phyloP scores from a whole-genome alignment of 306 rosid genomes.

The Pueraria montana region DNA sequence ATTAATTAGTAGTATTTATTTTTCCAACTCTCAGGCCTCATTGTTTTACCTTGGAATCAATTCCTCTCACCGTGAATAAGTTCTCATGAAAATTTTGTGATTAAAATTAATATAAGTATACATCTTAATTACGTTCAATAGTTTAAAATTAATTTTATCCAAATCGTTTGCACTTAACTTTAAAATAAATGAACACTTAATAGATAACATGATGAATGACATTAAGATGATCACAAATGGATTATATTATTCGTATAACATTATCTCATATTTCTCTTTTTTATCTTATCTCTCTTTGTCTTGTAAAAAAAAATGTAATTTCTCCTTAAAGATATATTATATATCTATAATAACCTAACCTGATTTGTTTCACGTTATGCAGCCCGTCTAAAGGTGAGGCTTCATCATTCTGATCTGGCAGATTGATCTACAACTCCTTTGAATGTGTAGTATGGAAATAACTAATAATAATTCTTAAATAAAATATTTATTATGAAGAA shows the following conservation, averaged over 20 bases:
- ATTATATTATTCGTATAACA: not conserved
- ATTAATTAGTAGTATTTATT: too few relatives aligned
- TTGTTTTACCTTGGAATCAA: not conserved
- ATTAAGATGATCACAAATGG: not conserved
- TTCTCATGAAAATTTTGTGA: not conserved
- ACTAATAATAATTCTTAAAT: not conserved
- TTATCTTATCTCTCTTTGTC: not conserved
- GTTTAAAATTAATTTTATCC: not conserved
- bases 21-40: not conserved
- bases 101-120: not conserved
- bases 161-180: not conserved
- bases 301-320: not conserved
- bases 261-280: not conserved
- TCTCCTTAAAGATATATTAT: not conserved
- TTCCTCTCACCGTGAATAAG: not conserved
- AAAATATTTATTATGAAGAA: not conserved
- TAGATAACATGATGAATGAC: not conserved
- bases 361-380: not conserved
- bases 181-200: not conserved
- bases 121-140: not conserved
- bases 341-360: not conserved
- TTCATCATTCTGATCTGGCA: conserved; percentile 34
- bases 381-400: not conserved
- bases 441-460: conserved; percentile 3
- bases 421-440: not conserved